A percentile compares a stretch with the other conserved stretches of the same genome.
Evolutionary conservation across 495 filamentous ascomycete genomes (phyloP).

Genomic region (Poronia punctata): DNA sequence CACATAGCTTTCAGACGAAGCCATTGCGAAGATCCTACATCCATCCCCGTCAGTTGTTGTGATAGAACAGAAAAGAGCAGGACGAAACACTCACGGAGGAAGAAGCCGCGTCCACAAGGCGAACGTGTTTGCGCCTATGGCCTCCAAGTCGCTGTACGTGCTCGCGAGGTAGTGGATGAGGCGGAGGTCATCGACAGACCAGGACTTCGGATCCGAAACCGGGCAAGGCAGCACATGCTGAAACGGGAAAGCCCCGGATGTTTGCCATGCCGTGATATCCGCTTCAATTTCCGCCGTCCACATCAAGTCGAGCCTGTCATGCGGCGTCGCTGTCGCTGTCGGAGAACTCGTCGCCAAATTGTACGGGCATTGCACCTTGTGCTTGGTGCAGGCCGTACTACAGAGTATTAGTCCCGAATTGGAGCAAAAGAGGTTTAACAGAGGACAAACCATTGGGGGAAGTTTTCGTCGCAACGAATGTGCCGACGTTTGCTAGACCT

Average conservation of each 20-base stretch:
- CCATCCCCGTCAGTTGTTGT: slow-evolving; percentile 23
- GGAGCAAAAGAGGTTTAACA: no score
- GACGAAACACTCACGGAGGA: slow-evolving; percentile 62
- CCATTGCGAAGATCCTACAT: slow-evolving; percentile 75
- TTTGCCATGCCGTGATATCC: slow-evolving; percentile 75
- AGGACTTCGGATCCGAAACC: slow-evolving; percentile 54
- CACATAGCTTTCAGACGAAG: slow-evolving; percentile 73
- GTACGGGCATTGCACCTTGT: slow-evolving; percentile 96
- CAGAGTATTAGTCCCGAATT: slow-evolving; percentile 27
- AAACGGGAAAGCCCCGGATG: slow-evolving; percentile 81
- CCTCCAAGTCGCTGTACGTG: slow-evolving; percentile 74
- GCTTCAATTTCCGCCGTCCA: slow-evolving; percentile 77
- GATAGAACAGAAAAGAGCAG: background rate
- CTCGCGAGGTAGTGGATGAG: slow-evolving; percentile 87
- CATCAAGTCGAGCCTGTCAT: slow-evolving; percentile 69
- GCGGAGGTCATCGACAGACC: slow-evolving; percentile 70
- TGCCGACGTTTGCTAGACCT: slow-evolving; percentile 70
- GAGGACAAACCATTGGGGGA: slow-evolving; percentile 81
- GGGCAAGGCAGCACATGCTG: slow-evolving; percentile 68
- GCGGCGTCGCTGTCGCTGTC: slow-evolving; percentile 57
- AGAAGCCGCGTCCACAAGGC: slow-evolving; percentile 90
- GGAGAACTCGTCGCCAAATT: slow-evolving; percentile 68
- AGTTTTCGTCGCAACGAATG: slow-evolving; percentile 95
- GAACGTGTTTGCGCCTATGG: slow-evolving; percentile 67
- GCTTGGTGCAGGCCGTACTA: slow-evolving; percentile 97